Base-by-base conservation (phyloP, 352 stramenopile genomes). In the Pythium utonaiense region DNA sequence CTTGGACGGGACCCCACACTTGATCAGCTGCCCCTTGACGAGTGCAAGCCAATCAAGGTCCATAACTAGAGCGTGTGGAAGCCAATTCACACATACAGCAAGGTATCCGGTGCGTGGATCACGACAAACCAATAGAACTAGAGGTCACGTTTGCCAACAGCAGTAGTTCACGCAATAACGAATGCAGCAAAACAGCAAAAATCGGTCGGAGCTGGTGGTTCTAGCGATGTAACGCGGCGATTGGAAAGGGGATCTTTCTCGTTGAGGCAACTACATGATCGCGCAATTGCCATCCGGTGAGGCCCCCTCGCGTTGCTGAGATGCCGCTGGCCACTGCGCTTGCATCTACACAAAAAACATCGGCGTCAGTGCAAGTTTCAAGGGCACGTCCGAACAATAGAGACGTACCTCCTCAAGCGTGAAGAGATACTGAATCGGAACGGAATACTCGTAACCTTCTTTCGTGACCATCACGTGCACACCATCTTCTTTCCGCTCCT, bases 351-450 rank as follows among this genome's bases (percentile, higher is more conserved):
- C 4, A 5, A 21, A 21, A 22, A 24, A 33, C 28, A 7, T 44
- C 17, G 38, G 3, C 34, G 28, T 33, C 34, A n/a, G 13, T 16
- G 17, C 34, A 19, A 41, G 19, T n/a, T 19, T 19, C 34, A n/a
- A n/a, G n/a, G n/a, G n/a, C n/a, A n/a, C n/a, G n/a, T n/a, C n/a
- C n/a, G n/a, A 38, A 38, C 16, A 14, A 7, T 19, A 16, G 1
- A 28, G 16, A 61, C 60, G 51, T 36, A 66, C 60, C 51, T 66
- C 60, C 40, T 66, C 52, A 2, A 57, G 7, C 1, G 60, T 66
- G 21, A 57, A 66, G 17, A 66, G 34, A 47, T 47, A 45, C n/a
- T 30, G 28, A 1, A 24, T 49, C 31, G 60, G 60, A 47, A 66
- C 60, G 19, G 24, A 41, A 40, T 60, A 54, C 30, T 66, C 60